Evolutionary conservation across 192 early-diverging fungal genomes (phyloP).

Genomic region (Coemansia sp.): DNA sequence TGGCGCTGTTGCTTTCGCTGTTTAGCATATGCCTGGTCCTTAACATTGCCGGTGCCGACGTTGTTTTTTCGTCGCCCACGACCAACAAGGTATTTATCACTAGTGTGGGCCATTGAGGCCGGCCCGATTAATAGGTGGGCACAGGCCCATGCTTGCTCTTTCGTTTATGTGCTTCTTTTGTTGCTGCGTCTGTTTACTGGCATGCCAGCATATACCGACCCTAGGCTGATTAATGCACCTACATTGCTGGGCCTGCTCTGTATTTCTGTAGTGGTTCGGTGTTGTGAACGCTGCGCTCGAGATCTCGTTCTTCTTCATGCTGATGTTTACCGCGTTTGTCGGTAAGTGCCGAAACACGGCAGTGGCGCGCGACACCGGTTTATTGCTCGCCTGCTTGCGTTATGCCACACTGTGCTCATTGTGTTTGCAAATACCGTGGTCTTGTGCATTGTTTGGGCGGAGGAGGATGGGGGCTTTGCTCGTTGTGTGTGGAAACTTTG

Average conservation of each 20-base stretch:
- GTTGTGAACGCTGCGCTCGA: constrained; percentile 43
- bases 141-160: too few relatives aligned
- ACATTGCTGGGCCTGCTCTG: not conserved
- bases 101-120: not conserved
- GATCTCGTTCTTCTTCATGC: constrained; percentile 46
- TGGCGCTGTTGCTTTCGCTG: constrained; percentile 39
- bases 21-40: constrained; percentile 40
- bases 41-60: constrained; percentile 41
- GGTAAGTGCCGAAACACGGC: constrained; percentile 32
- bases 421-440: not conserved
- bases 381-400: not conserved
- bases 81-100: constrained; percentile 36
- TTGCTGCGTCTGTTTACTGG: not conserved
- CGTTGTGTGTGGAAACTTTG: not conserved
- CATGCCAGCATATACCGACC: too few relatives aligned
- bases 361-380: too few relatives aligned
- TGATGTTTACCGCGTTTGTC: constrained; percentile 40
- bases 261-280: constrained; percentile 43
- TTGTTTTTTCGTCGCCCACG: constrained; percentile 19
- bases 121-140: too few relatives aligned
- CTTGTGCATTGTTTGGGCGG: not conserved
- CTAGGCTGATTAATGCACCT: not conserved
- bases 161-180: not conserved
- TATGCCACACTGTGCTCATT: not conserved
- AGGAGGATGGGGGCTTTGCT: not conserved